phyloP scores from a whole-genome alignment of 108 stramenopile genomes.

The Heterococcus sp. region DNA sequence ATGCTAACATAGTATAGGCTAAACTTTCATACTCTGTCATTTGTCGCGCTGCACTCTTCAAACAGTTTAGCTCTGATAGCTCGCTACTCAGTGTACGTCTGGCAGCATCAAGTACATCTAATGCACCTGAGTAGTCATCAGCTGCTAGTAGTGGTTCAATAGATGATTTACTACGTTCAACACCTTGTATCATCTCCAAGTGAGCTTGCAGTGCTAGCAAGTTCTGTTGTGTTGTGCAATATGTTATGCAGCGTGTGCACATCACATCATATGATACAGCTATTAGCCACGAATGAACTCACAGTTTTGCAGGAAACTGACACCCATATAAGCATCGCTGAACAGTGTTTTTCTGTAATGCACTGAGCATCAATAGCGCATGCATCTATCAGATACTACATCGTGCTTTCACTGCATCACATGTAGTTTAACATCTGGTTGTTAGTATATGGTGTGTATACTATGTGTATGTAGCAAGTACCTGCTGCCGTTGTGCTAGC shows the following conservation, averaged over 20 bases:
- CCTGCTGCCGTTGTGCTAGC: neutral
- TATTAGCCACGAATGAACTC: too few species aligned
- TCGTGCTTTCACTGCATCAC: too few species aligned
- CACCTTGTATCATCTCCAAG: neutral
- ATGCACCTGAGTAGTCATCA: slow-evolving; percentile 22
- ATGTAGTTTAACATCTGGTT: too few species aligned
- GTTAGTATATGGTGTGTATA: too few species aligned
- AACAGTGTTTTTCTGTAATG: too few species aligned
- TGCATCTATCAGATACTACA: too few species aligned
- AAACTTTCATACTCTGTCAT: slow-evolving; percentile 17
- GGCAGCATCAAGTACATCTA: slow-evolving; percentile 35
- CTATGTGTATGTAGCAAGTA: neutral
- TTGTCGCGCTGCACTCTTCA: neutral
- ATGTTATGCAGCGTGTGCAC: too few species aligned
- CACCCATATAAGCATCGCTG: too few species aligned
- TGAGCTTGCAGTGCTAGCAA: neutral
- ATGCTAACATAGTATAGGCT: slow-evolving; percentile 5
- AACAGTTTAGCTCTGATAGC: slow-evolving; percentile 13
- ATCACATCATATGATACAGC: too few species aligned
- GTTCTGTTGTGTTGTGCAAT: too few species aligned
- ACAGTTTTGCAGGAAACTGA: too few species aligned
- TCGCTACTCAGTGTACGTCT: slow-evolving; percentile 5
- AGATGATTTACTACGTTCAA: neutral
- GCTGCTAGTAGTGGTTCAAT: slow-evolving; percentile 13
- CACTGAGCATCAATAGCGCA: too few species aligned